These are phyloP conservation scores for Trichoderma hamatum DNA, from an alignment of 2,329 filamentous ascomycete species.

Conservation along the genomic window DNA sequence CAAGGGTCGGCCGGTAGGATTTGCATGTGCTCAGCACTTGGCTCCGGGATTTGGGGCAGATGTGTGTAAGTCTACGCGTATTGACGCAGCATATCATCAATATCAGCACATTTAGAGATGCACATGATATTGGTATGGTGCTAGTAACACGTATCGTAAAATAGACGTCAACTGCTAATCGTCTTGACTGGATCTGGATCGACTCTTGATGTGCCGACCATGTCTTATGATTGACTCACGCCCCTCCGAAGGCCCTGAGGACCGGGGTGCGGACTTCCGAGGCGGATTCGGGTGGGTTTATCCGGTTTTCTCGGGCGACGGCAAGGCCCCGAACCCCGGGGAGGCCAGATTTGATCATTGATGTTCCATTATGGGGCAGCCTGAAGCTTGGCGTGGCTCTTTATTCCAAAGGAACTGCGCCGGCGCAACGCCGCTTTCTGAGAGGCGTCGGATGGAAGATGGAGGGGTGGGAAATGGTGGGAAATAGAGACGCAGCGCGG, in stretches of 20 bases:
- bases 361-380: neutral
- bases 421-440: conserved; percentile 23
- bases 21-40: conserved; percentile 11
- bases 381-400: conserved; percentile 6
- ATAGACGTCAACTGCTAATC: neutral
- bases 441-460: conserved; percentile 7
- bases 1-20: neutral
- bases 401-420: conserved; percentile 12
- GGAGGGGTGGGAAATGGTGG: neutral
- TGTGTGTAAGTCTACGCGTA: neutral
- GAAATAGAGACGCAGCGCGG: neutral
- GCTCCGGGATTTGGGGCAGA: neutral
- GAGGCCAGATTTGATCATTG: neutral
- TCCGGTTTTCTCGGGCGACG: conserved; percentile 17
- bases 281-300: conserved; percentile 22
- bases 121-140: conserved; percentile 1
- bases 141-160: neutral
- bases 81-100: neutral
- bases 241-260: conserved; percentile 5
- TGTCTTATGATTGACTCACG: conserved; percentile 17
- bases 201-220: neutral
- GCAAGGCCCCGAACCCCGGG: conserved; percentile 24
- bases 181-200: neutral
- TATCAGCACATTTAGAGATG: neutral
- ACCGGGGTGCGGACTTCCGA: conserved; percentile 18